Evolutionary conservation across 2,329 filamentous ascomycete genomes (phyloP), one percentile per base, ranked within the genome.

Genomic region (Phialemoniopsis sp.): DNA sequence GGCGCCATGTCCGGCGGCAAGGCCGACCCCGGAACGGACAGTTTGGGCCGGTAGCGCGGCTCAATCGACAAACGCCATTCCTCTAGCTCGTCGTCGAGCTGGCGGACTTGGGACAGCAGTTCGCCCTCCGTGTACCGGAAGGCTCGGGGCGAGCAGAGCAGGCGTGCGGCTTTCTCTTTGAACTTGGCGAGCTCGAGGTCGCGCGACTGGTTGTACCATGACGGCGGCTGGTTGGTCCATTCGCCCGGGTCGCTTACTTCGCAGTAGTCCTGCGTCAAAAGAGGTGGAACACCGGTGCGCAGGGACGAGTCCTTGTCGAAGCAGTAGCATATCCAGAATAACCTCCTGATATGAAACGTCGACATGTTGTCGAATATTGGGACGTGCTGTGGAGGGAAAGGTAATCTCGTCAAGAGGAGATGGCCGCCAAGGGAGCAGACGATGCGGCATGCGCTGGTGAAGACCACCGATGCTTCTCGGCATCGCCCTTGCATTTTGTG

Each of bases 41-140:
- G 21, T 10, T 26, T 26, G 21, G 21, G 21, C 21, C 21, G 21
- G 21, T 26, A 26, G 21, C 21, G 21, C 21, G 21, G 21, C 21
- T 26, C 21, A 2, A 60, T 38, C 0, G 53, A 52, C n/a, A 58
- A 32, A 5, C 57, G 46, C 57, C 57, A 59, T n/a, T 43, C 42
- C 35, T 60, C 57, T 14, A 60, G 46, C n/a, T 60, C 55, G 16
- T 57, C 46, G 6, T 60, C 57, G 2, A 60, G 34, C 16, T 55
- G 46, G 5, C 57, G 51, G 35, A 59, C 21, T 52, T 4, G 47
- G 42, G 0, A 47, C 37, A 1, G 57, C 39, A 1, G 58, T 15
- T 58, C 45, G 3, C 49, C 41, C 2, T 58, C 55, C 0, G 44
- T 46, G 8, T 46, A 42, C 28, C 39, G 43, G 5, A 54, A 51